phyloP scores from a whole-genome alignment of 768 basidiomycete genomes.

The Butyriboletus loyo region DNA sequence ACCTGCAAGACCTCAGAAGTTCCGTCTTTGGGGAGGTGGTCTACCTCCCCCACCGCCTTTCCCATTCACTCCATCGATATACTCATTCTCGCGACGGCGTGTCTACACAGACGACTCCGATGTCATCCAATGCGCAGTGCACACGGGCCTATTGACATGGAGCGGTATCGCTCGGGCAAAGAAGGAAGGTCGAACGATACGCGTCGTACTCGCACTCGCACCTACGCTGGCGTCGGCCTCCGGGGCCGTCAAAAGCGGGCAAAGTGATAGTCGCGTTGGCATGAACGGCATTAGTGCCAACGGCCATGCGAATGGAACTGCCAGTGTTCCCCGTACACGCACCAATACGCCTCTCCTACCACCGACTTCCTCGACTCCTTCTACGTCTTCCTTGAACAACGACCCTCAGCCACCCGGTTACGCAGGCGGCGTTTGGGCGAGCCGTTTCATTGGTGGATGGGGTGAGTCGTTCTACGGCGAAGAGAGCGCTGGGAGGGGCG shows the following conservation, averaged over 20 bases:
- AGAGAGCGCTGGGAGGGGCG: slow-evolving; percentile 28
- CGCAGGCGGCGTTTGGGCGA: slow-evolving; percentile 33
- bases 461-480: slow-evolving; percentile 36
- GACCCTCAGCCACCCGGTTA: slow-evolving; percentile 25
- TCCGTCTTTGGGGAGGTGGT: slow-evolving; percentile 73
- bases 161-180: slow-evolving; percentile 38
- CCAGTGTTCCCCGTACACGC: slow-evolving; percentile 29
- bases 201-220: slow-evolving; percentile 40
- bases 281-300: slow-evolving; percentile 16
- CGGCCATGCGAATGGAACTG: slow-evolving; percentile 31
- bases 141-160: slow-evolving; percentile 54
- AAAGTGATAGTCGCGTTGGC: slow-evolving; percentile 17
- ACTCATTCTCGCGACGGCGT: slow-evolving; percentile 40
- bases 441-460: slow-evolving; percentile 42
- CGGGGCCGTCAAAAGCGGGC: slow-evolving; percentile 38
- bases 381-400: slow-evolving; percentile 25
- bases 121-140: slow-evolving; percentile 64
- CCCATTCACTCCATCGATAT: slow-evolving; percentile 23
- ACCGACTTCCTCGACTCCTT: slow-evolving; percentile 21
- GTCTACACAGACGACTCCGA: slow-evolving; percentile 81
- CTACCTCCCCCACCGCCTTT: slow-evolving; percentile 41
- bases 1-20: slow-evolving; percentile 46
- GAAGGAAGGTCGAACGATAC: slow-evolving; percentile 37
- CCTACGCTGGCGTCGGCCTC: slow-evolving; percentile 41
- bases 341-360: slow-evolving; percentile 28